Percentiles rank a stretch among this genome's conserved stretches.
Evolutionary conservation across 2,329 filamentous ascomycete genomes (phyloP).

Genomic region (Exophiala alcalophila): DNA sequence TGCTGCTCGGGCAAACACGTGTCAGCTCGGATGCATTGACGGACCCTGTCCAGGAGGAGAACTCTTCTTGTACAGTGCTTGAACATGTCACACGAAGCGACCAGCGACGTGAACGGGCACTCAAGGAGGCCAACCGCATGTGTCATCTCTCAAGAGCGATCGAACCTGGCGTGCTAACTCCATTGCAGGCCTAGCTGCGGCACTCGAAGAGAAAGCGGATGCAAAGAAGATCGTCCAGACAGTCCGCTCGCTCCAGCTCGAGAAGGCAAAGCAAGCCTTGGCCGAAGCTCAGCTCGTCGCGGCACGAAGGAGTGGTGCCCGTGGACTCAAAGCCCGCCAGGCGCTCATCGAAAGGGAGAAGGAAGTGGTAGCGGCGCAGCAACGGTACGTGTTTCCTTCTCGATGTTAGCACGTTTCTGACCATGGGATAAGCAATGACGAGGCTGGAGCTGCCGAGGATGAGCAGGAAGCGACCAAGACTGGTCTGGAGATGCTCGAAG

Average conservation of each 20-base stretch:
- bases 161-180: not conserved
- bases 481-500: slow-evolving; percentile 28
- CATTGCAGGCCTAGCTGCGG: slow-evolving; percentile 53
- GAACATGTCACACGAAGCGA: slow-evolving; percentile 63
- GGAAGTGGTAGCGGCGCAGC: slow-evolving; percentile 57
- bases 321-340: slow-evolving; percentile 75
- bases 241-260: slow-evolving; percentile 60
- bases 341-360: slow-evolving; percentile 67
- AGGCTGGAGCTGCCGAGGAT: slow-evolving; percentile 9
- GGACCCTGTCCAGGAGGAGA: slow-evolving; percentile 37
- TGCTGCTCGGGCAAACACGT: slow-evolving; percentile 66
- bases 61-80: slow-evolving; percentile 51
- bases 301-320: slow-evolving; percentile 67
- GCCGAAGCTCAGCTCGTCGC: slow-evolving; percentile 73
- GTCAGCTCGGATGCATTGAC: slow-evolving; percentile 20
- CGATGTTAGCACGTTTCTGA: not conserved
- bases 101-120: slow-evolving; percentile 50
- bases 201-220: slow-evolving; percentile 57
- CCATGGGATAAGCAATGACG: slow-evolving; percentile 9
- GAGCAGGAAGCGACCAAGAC: slow-evolving; percentile 22
- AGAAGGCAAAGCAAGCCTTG: slow-evolving; percentile 60
- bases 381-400: slow-evolving; percentile 42
- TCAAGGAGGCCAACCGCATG: slow-evolving; percentile 60
- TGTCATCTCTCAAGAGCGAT: not conserved
- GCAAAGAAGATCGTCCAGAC: slow-evolving; percentile 58